Evolutionary conservation across 2,329 filamentous ascomycete genomes (phyloP).

Genomic region (Colletotrichum plurivorum): DNA sequence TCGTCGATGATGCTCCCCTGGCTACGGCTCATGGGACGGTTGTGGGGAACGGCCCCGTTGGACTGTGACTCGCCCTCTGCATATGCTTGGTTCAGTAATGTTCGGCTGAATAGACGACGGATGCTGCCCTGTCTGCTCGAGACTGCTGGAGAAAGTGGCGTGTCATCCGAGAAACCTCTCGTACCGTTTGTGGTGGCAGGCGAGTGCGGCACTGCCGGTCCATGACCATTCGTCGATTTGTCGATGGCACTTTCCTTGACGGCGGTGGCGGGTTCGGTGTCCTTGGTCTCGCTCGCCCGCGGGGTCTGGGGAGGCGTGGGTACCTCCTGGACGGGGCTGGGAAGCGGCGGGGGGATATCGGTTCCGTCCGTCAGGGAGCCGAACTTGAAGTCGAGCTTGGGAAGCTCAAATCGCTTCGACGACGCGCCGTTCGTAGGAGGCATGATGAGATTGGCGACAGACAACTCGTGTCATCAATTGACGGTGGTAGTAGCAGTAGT

Average conservation of each 20-base stretch:
- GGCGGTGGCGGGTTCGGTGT: conserved; percentile 38
- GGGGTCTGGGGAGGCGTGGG: conserved; percentile 59
- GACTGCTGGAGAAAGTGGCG: conserved; percentile 65
- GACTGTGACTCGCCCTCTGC: conserved; percentile 62
- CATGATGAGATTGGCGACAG: conserved; percentile 25
- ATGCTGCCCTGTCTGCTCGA: conserved; percentile 70
- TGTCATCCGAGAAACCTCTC: conserved; percentile 66
- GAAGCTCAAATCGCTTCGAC: conserved; percentile 67
- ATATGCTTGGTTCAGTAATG: conserved; percentile 68
- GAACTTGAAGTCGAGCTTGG: conserved; percentile 71
- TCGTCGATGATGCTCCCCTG: conserved; percentile 64
- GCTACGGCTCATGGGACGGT: conserved; percentile 66
- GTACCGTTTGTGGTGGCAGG: conserved; percentile 52
- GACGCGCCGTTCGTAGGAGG: conserved; percentile 23
- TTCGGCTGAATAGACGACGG: conserved; percentile 70
- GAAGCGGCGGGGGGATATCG: conserved; percentile 70
- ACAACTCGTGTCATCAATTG: conserved; percentile 35
- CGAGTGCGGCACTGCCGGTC: conserved; percentile 36
- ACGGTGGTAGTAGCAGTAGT: not conserved
- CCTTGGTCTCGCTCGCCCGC: conserved; percentile 45
- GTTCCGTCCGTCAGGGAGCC: conserved; percentile 73
- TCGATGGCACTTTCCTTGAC: conserved; percentile 41
- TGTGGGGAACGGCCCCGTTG: conserved; percentile 50
- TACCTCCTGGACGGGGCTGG: conserved; percentile 67
- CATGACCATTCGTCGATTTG: conserved; percentile 42